phyloP scores from a whole-genome alignment of 129 eudicot genomes.

The Pittosporum tobira region DNA sequence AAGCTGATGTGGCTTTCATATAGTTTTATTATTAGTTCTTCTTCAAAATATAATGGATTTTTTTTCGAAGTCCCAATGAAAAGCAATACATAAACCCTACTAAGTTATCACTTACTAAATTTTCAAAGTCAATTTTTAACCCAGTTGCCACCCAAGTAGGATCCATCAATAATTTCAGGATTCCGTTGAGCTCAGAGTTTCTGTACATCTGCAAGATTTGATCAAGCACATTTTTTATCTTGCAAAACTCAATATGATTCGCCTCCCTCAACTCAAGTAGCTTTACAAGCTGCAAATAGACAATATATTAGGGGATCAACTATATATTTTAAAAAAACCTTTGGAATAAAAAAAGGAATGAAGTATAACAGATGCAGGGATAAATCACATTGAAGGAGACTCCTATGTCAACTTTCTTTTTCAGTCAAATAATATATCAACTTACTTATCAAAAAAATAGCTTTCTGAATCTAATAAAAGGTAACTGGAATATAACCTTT shows the following conservation, averaged over 20 bases:
- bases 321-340: no score
- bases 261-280: slow-evolving; percentile 93
- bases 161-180: slow-evolving; percentile 58
- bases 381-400: not conserved
- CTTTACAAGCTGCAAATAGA: slow-evolving; percentile 76
- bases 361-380: not conserved
- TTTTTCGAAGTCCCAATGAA: not conserved
- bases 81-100: not conserved
- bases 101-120: slow-evolving; percentile 43
- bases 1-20: slow-evolving; percentile 2
- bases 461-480: slow-evolving; percentile 3
- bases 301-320: not conserved
- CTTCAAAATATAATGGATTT: not conserved
- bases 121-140: slow-evolving; percentile 55
- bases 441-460: no score
- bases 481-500: slow-evolving; percentile 45
- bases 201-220: slow-evolving; percentile 55
- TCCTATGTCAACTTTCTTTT: no score
- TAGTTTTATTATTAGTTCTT: slow-evolving; percentile 4
- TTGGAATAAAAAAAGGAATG: not conserved
- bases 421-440: not conserved
- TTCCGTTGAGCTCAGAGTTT: slow-evolving; percentile 59
- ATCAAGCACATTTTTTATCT: slow-evolving; percentile 74
- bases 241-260: slow-evolving; percentile 93
- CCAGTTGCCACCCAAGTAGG: slow-evolving; percentile 99